phyloP scores from a whole-genome alignment of 176 grass and related monocot genomes.

The Elymus sibiricus region DNA sequence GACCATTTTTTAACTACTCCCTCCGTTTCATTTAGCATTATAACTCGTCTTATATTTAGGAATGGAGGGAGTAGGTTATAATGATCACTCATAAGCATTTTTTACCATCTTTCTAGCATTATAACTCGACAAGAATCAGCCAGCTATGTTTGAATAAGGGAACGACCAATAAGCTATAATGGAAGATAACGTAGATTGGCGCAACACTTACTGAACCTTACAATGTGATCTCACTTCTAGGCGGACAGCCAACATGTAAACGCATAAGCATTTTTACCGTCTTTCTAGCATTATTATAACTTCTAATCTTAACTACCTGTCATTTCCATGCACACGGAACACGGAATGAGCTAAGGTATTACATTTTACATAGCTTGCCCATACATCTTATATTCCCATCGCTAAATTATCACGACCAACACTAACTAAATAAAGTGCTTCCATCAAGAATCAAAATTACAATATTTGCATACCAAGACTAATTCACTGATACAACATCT shows the following conservation, averaged over 20 bases:
- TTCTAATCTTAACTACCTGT: neutral
- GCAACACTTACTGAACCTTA: neutral
- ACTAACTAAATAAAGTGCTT: neutral
- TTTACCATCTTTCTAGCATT: neutral
- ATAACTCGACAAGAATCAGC: neutral
- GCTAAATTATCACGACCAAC: neutral
- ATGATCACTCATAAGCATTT: neutral
- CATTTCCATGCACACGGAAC: neutral
- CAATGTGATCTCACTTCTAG: neutral
- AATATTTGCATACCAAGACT: neutral
- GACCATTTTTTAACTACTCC: neutral
- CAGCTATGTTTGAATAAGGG: neutral
- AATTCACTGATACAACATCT: neutral
- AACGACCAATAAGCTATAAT: neutral
- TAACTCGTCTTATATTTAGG: too few species aligned
- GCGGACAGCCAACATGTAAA: neutral
- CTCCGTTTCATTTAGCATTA: too few species aligned
- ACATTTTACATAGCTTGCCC: neutral
- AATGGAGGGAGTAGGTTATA: neutral
- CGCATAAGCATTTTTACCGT: neutral
- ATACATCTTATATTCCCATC: neutral
- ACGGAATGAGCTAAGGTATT: neutral
- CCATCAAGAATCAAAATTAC: neutral
- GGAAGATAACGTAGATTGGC: neutral
- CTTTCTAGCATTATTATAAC: neutral